Conservation (phyloP, 192 early-diverging fungal species). For the Phlyctochytrium bullatum region DNA sequence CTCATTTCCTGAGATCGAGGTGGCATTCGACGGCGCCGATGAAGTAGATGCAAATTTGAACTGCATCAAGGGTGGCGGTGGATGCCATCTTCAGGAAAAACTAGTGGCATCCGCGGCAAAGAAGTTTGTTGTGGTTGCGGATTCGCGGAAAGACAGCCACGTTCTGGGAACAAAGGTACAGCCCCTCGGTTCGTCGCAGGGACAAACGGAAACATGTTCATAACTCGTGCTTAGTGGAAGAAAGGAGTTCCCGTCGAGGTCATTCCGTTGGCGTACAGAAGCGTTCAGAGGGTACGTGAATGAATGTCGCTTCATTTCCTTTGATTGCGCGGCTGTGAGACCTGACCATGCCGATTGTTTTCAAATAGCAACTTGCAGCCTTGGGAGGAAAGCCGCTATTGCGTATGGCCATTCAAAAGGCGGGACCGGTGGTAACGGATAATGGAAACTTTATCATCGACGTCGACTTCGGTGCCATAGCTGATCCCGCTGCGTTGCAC, state of each 20-base stretch:
- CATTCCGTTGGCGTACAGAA: slow-evolving; percentile 75
- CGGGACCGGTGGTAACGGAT: slow-evolving; percentile 92
- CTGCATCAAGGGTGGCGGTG: slow-evolving; percentile 95
- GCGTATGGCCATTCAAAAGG: slow-evolving; percentile 83
- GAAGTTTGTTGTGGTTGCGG: slow-evolving; percentile 86
- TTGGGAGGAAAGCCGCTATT: slow-evolving; percentile 57
- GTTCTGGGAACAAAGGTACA: slow-evolving; percentile 68
- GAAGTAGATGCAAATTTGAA: slow-evolving; percentile 79
- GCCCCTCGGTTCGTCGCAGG: background rate
- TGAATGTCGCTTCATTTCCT: background rate
- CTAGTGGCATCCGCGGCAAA: slow-evolving; percentile 80
- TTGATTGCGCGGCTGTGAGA: background rate
- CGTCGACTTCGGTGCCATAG: slow-evolving; percentile 70
- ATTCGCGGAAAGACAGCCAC: slow-evolving; percentile 80
- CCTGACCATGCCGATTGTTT: background rate
- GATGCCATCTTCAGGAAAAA: slow-evolving; percentile 91
- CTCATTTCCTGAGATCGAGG: slow-evolving; percentile 72
- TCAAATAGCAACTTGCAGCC: slow-evolving; percentile 28
- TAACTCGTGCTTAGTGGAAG: slow-evolving; percentile 61
- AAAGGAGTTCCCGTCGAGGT: slow-evolving; percentile 91
- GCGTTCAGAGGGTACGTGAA: slow-evolving; percentile 43
- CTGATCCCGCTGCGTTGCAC: slow-evolving; percentile 56
- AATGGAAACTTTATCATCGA: slow-evolving; percentile 93
- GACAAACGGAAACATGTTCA: background rate
- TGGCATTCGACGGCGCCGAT: slow-evolving; percentile 90